Evolutionary conservation across 371 early-diverging fungal species (phyloP), one percentile per base, ranked within the genome.

Genomic region (Zychaea mexicana): DNA sequence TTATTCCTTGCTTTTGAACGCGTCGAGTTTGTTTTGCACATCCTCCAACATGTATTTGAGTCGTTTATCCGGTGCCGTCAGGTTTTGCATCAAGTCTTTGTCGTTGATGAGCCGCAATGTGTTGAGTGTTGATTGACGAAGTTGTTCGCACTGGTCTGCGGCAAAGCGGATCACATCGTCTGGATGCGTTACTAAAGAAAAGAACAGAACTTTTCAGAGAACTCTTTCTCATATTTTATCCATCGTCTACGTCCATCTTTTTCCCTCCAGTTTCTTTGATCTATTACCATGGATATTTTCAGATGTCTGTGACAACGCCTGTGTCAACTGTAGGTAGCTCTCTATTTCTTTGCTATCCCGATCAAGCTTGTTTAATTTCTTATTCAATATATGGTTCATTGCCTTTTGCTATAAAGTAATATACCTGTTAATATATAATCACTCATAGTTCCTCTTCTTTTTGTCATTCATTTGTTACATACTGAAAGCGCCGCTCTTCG

Each of bases 391-490:
- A 33, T 54, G 42, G 3, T 47, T 36, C 8, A 65, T 32, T 60
- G 53, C 55, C 27, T 65, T 65, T 58, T 65, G 66, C 66, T 65
- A 52, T 52, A 47, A n/a, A n/a, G n/a, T n/a, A n/a, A n/a, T n/a
- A n/a, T n/a, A n/a, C n/a, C n/a, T n/a, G n/a, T n/a, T n/a, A n/a
- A n/a, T n/a, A n/a, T n/a, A n/a, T n/a, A n/a, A n/a, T n/a, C n/a
- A n/a, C n/a, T n/a, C n/a, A n/a, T n/a, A n/a, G n/a, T n/a, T n/a
- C n/a, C n/a, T n/a, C n/a, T n/a, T n/a, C n/a, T n/a, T n/a, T n/a
- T n/a, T n/a, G n/a, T n/a, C n/a, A n/a, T n/a, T n/a, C n/a, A 3
- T 12, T 7, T 21, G 13, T 26, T n/a, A 53, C 60, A 10, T 65
- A 60, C 66, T 38, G 59, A 24, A 19, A 60, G 13, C 10, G 60